Conservation (phyloP, 106 monocot species). For the Phalaenopsis aphrodite region DNA sequence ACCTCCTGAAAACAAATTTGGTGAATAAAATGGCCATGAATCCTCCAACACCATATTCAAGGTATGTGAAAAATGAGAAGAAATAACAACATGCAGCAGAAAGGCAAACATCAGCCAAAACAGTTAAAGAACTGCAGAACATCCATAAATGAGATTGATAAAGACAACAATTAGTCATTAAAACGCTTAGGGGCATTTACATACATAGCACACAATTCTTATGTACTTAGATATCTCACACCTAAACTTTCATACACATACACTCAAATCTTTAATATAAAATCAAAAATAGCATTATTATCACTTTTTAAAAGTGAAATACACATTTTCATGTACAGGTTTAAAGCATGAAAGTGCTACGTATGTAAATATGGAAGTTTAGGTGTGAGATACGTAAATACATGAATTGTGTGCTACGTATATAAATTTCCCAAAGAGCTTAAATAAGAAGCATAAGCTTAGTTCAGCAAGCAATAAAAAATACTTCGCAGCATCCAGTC, state of each 20-base stretch:
- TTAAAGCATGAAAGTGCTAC: too few species aligned
- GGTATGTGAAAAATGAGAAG: background rate
- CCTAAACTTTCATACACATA: too few species aligned
- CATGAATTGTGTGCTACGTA: background rate
- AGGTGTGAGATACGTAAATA: too few species aligned
- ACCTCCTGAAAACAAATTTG: conserved; percentile 22
- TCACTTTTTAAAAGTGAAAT: too few species aligned
- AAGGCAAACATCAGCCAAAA: background rate
- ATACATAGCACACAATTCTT: too few species aligned
- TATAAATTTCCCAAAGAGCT: background rate
- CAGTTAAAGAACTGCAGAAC: background rate
- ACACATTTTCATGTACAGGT: too few species aligned
- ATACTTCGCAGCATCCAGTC: too few species aligned
- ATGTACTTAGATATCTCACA: too few species aligned
- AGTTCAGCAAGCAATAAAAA: background rate
- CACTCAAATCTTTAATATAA: too few species aligned
- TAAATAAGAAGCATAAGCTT: background rate
- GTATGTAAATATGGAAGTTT: too few species aligned
- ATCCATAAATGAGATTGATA: background rate
- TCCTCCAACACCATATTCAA: background rate
- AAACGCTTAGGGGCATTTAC: background rate
- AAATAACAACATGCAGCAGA: background rate
- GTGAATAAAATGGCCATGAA: background rate
- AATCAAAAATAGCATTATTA: too few species aligned
- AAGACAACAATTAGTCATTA: background rate